Conservation (phyloP, 345 rosid species). For the Syzygium jambos region DNA sequence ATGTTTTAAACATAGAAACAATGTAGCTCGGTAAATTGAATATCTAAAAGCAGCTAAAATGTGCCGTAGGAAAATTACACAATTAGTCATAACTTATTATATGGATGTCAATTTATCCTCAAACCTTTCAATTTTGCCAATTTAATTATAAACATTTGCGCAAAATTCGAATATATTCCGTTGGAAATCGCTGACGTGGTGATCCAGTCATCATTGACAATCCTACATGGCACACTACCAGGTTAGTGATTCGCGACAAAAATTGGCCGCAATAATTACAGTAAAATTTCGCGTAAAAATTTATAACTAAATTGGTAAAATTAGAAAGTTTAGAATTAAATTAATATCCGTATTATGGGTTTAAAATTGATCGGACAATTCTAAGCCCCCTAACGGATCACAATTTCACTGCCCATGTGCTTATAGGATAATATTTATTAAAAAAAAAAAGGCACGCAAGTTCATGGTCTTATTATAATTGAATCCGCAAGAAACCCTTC, state of each 20-base stretch:
- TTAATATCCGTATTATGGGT: rapidly evolving
- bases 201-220: rapidly evolving
- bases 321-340: background rate
- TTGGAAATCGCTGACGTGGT: background rate
- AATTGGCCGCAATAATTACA: rapidly evolving
- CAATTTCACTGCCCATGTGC: rapidly evolving
- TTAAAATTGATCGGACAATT: background rate
- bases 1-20: background rate
- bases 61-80: background rate
- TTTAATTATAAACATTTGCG: no score
- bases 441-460: background rate
- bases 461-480: background rate
- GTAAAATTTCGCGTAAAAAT: rapidly evolving
- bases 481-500: background rate
- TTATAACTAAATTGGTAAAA: rapidly evolving
- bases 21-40: background rate
- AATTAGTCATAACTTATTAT: rapidly evolving
- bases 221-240: rapidly evolving
- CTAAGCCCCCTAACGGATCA: rapidly evolving
- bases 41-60: background rate
- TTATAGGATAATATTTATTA: background rate
- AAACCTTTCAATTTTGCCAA: no score
- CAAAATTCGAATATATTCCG: no score
- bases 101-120: rapidly evolving
- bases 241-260: rapidly evolving